These are phyloP conservation scores for Ceratobasidium sp. DNA, from an alignment of 1,284 basidiomycete genomes.

Conservation along the genomic window DNA sequence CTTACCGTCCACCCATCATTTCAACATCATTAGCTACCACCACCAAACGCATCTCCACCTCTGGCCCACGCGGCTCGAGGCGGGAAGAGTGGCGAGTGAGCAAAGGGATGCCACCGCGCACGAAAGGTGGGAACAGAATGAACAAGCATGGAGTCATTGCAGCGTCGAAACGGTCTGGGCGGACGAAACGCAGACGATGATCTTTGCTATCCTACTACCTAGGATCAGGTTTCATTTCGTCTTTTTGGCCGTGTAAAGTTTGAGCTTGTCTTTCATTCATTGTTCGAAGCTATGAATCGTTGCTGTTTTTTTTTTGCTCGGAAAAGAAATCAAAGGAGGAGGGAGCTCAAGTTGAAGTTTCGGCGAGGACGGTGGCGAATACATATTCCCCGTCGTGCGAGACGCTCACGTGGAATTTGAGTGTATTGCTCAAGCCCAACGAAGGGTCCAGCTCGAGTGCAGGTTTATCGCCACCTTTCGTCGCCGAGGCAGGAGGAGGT, in stretches of 20 bases:
- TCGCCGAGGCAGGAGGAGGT: slow-evolving; percentile 42
- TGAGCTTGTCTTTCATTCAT: no score
- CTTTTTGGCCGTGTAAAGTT: no score
- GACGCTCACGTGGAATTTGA: slow-evolving; percentile 70
- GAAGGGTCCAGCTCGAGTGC: slow-evolving; percentile 25
- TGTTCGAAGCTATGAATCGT: no score
- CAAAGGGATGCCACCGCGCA: slow-evolving; percentile 69
- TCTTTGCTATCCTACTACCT: slow-evolving; percentile 32
- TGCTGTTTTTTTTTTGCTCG: no score
- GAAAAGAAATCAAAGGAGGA: no score
- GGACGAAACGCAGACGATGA: slow-evolving; percentile 74
- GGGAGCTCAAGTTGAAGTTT: no score
- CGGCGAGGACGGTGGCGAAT: slow-evolving; percentile 76
- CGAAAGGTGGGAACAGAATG: slow-evolving; percentile 62
- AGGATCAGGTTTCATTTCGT: not conserved
- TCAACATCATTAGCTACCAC: slow-evolving; percentile 38
- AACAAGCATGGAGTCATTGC: slow-evolving; percentile 72
- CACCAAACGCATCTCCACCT: slow-evolving; percentile 70
- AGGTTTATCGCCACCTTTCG: slow-evolving; percentile 45
- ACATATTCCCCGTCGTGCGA: slow-evolving; percentile 90
- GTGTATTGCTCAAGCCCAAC: slow-evolving; percentile 47
- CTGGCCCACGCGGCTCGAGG: slow-evolving; percentile 74
- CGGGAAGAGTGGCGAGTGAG: slow-evolving; percentile 78
- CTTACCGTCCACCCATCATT: not conserved
- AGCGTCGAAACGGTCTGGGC: slow-evolving; percentile 70